phyloP scores from a whole-genome alignment of 2,329 filamentous ascomycete species.

The Aspergillus udagawae region DNA sequence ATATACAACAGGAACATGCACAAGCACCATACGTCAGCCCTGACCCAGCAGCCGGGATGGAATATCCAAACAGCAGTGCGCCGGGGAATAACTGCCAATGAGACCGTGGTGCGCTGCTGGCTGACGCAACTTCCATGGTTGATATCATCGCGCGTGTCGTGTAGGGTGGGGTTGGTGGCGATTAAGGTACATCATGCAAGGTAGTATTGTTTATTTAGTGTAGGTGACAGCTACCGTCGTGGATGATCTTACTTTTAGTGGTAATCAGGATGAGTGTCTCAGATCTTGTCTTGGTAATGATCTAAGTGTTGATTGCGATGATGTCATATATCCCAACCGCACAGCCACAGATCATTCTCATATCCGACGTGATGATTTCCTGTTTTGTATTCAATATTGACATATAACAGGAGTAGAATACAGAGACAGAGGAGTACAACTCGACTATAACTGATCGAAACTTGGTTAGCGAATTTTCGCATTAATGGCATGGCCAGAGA shows the following conservation, averaged over 20 bases:
- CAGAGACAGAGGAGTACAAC: background rate
- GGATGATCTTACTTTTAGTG: background rate
- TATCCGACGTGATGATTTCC: background rate
- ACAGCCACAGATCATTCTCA: background rate
- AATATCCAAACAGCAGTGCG: background rate
- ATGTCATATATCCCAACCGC: background rate
- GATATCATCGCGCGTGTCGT: background rate
- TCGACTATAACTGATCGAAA: too few relatives aligned
- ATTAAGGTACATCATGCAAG: background rate
- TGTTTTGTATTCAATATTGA: background rate
- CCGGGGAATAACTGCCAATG: background rate
- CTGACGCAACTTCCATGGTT: background rate
- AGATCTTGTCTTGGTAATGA: background rate
- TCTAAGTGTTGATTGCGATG: background rate
- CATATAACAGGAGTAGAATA: background rate
- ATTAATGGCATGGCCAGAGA: too few relatives aligned
- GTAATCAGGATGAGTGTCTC: background rate
- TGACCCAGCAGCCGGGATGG: background rate
- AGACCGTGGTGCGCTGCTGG: background rate
- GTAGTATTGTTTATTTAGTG: too few relatives aligned
- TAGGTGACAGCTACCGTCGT: background rate
- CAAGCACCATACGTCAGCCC: background rate
- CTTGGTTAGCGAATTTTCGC: too few relatives aligned
- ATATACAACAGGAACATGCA: background rate
- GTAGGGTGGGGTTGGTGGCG: background rate